phyloP scores from a whole-genome alignment of 225 moss, liverwort and hornwort genomes.

The Marchantia polymorpha region DNA sequence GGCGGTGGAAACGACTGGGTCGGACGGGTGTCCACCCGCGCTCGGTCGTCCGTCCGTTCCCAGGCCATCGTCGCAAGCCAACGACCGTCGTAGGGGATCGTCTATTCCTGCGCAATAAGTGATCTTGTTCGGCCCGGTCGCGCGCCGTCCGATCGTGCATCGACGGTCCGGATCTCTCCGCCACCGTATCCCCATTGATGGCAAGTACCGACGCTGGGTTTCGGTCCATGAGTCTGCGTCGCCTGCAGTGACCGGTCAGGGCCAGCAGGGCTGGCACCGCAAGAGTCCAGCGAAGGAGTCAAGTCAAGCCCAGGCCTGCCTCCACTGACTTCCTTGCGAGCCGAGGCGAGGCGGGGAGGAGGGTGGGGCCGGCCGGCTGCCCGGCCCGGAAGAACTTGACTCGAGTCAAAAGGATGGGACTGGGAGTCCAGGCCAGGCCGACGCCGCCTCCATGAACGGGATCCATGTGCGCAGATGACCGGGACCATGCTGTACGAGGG shows the following conservation, averaged over 20 bases:
- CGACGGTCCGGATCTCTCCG: background rate
- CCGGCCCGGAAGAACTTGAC: conserved; percentile 2
- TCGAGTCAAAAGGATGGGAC: background rate
- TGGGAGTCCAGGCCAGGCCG: background rate
- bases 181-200: background rate
- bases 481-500: background rate
- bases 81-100: background rate
- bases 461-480: background rate
- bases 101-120: background rate
- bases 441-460: background rate
- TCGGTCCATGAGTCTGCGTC: too few species aligned
- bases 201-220: background rate
- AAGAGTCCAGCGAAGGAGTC: too few species aligned
- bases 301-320: too few species aligned
- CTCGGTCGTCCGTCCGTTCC: background rate
- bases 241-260: too few species aligned
- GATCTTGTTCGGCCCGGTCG: background rate
- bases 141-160: background rate
- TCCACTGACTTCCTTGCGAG: too few species aligned
- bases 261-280: too few species aligned
- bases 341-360: too few species aligned
- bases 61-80: too few species aligned
- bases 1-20: background rate
- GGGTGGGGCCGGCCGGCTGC: background rate
- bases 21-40: background rate